Evolutionary conservation across 805 yeast genomes (phyloP), one percentile per base, ranked within the genome.

Genomic region (Schizosaccharomyces octosporus): DNA sequence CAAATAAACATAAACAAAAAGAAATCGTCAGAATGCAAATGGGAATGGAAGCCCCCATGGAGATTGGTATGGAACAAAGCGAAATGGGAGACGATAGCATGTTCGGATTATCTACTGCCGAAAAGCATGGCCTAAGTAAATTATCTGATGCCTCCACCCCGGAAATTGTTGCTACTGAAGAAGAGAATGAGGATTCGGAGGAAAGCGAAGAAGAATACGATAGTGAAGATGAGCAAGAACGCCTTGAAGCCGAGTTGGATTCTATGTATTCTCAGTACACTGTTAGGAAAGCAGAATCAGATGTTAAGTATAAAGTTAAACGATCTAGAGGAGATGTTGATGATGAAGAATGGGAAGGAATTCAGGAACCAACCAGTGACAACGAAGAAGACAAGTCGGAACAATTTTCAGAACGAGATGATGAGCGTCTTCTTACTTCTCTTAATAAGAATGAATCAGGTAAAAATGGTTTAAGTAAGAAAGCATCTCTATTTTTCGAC

Each of bases 41-140:
- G 90, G 87, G 86, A 71, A 89, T 93, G 95, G 75, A 85, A 63
- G 86, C 96, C 5, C 95, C 95, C 68, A 80, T 79, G 74, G 95
- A 88, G 68, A 82, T 93, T 64, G 97, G 97, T 78, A 76, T 87
- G 62, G 98, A 93, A 70, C 95, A 96, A 19, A 27, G 27, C 2
- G 19, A 7, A 6, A 21, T 57, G 39, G 90, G 87, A 19, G 79
- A 79, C 61, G 95, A 93, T 45, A 77, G 84, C 62, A 89, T 87
- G 63, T 93, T 93, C 75, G 87, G 83, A 68, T 76, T 93, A 70
- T 84, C 81, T 68, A 73, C 79, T n/a, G 96, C 96, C 3, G 86
- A 86, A 71, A 85, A 84, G 71, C 82, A 95, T 2, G 97, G 97
- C 57, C 80, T 84, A 65, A 24, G n/a, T 17, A 29, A 21, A 17